phyloP scores from a whole-genome alignment of 2,329 filamentous ascomycete genomes.

The Monosporascus sp. region DNA sequence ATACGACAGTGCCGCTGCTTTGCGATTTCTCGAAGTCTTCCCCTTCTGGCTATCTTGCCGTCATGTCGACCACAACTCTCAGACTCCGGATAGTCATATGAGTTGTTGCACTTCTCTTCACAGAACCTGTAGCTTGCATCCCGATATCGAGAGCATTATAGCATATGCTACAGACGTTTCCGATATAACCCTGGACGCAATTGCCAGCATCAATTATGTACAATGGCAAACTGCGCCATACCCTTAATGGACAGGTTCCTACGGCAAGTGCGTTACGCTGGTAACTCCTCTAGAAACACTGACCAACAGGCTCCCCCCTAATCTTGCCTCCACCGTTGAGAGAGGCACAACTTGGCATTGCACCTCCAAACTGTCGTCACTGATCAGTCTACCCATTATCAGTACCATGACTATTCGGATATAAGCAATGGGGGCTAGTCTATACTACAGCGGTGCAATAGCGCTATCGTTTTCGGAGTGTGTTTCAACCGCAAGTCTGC shows the following conservation, averaged over 20 bases:
- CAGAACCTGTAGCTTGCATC: not conserved
- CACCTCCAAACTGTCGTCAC: not conserved
- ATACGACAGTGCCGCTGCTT: slow-evolving; percentile 19
- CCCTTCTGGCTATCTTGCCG: slow-evolving; percentile 20
- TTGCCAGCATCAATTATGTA: too few relatives aligned
- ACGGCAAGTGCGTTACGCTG: not conserved
- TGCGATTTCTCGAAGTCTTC: slow-evolving; percentile 27
- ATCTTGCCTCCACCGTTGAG: not conserved
- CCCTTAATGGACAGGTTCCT: not conserved
- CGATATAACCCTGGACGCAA: too few relatives aligned
- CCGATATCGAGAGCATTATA: not conserved
- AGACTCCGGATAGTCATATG: not conserved
- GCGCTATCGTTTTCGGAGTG: too few relatives aligned
- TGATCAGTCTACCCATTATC: too few relatives aligned
- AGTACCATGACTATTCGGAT: too few relatives aligned
- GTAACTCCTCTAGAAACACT: not conserved
- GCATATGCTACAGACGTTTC: too few relatives aligned
- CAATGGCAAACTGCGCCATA: not conserved
- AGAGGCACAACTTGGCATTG: not conserved
- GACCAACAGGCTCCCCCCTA: not conserved
- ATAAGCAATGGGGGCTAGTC: too few relatives aligned
- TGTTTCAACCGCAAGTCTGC: too few relatives aligned
- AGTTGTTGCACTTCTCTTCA: not conserved
- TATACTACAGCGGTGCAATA: too few relatives aligned
- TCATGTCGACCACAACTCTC: slow-evolving; percentile 15